phyloP scores from a whole-genome alignment of 108 stramenopile genomes.

The Skeletonema marinoi region DNA sequence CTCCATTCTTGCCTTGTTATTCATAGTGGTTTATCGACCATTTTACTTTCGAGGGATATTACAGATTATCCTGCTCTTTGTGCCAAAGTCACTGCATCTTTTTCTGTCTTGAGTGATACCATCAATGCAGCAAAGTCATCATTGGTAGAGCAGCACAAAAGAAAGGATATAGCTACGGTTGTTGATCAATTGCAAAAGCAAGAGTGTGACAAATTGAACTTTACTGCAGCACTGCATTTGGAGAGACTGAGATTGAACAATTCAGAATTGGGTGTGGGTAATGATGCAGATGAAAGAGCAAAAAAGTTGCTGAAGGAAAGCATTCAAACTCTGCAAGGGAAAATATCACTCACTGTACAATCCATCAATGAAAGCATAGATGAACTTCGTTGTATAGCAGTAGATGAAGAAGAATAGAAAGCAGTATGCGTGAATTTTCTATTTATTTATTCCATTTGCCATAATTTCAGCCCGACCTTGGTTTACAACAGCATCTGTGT shows the following conservation, averaged over 20 bases:
- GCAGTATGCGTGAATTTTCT: too few species aligned
- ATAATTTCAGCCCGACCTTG: too few species aligned
- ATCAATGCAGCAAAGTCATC: conserved; percentile 53
- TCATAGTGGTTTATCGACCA: conserved; percentile 53
- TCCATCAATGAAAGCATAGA: conserved; percentile 78
- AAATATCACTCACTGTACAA: conserved; percentile 49
- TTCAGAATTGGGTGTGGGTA: conserved; percentile 6
- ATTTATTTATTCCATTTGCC: too few species aligned
- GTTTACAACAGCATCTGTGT: too few species aligned
- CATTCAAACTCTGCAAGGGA: conserved; percentile 44
- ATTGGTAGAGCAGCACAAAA: conserved; percentile 22
- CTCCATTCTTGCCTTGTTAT: neutral
- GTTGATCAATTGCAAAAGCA: conserved; percentile 58
- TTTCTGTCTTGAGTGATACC: conserved; percentile 79
- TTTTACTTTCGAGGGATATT: conserved; percentile 66
- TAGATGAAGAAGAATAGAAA: conserved; percentile 35
- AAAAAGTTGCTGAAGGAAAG: conserved; percentile 52
- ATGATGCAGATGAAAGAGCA: conserved; percentile 32
- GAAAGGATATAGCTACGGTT: conserved; percentile 22
- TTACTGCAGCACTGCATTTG: conserved; percentile 84
- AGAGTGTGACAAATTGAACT: conserved; percentile 80
- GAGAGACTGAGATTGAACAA: conserved; percentile 70
- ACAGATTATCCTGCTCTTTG: conserved; percentile 66
- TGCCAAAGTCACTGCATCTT: conserved; percentile 74
- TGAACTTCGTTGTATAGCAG: conserved; percentile 67